Evolutionary conservation across 1,284 basidiomycete genomes (phyloP).

Genomic region (Cutaneotrichosporon curvatum): DNA sequence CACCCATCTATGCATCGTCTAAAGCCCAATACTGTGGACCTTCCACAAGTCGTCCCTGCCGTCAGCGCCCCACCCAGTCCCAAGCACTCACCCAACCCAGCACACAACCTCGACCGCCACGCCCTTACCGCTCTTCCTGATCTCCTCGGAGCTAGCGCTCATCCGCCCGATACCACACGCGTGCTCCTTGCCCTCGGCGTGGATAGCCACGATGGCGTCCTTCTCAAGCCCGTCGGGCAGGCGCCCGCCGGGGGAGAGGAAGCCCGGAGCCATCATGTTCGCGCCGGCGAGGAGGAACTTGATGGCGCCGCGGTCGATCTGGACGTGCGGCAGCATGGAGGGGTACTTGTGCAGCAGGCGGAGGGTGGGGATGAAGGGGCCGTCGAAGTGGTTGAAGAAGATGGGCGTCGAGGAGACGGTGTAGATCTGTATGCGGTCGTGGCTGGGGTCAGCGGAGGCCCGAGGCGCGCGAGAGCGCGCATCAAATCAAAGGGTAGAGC

Average conservation of each 20-base stretch:
- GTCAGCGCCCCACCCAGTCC: constrained; percentile 4
- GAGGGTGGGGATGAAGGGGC: constrained; percentile 81
- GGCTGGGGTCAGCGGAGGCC: constrained; percentile 50
- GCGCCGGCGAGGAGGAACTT: constrained; percentile 87
- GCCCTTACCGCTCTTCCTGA: constrained; percentile 80
- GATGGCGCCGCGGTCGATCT: constrained; percentile 94
- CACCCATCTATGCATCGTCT: constrained; percentile 1
- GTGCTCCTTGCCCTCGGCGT: constrained; percentile 94
- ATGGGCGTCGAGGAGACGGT: constrained; percentile 78
- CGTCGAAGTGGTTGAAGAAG: constrained; percentile 97
- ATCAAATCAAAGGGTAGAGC: too few relatives aligned
- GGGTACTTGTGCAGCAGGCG: constrained; percentile 90
- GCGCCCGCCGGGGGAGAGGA: constrained; percentile 84
- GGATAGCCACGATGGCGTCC: constrained; percentile 72
- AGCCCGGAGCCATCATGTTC: constrained; percentile 94
- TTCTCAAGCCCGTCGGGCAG: constrained; percentile 73
- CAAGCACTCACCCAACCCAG: constrained; percentile 46
- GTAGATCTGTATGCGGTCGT: constrained; percentile 91
- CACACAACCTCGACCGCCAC: constrained; percentile 77
- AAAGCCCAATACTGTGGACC: constrained; percentile 55
- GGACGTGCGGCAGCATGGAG: constrained; percentile 75
- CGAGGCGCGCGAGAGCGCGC: too few relatives aligned
- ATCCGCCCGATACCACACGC: constrained; percentile 82
- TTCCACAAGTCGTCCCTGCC: constrained; percentile 87
- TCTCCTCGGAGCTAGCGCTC: constrained; percentile 79